These are phyloP conservation scores for Monsonia emarginata DNA, from an alignment of 441 rosid species.

Conservation along the genomic window DNA sequence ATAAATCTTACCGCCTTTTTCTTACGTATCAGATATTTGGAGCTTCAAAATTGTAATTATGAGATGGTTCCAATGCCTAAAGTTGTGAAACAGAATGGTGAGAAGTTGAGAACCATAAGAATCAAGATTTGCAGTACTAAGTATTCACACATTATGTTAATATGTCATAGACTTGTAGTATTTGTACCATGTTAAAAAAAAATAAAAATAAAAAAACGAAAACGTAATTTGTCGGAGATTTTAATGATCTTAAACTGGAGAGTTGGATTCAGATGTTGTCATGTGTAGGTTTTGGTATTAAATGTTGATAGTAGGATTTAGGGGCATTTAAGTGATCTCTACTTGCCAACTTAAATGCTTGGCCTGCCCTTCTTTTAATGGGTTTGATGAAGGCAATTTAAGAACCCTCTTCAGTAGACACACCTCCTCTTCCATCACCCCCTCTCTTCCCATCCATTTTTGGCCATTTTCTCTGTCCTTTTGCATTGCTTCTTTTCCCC, in stretches of 20 bases:
- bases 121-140: too few relatives aligned
- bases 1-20: too few relatives aligned
- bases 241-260: neutral
- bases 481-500: neutral
- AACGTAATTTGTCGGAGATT: neutral
- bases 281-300: slow-evolving; percentile 26
- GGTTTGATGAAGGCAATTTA: slow-evolving; percentile 33
- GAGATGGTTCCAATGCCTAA: too few relatives aligned
- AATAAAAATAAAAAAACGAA: too few relatives aligned
- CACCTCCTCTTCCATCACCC: slow-evolving; percentile 20
- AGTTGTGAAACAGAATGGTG: too few relatives aligned
- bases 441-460: neutral
- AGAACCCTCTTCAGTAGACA: slow-evolving; percentile 17
- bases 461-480: neutral
- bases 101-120: too few relatives aligned
- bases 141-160: too few relatives aligned
- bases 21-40: too few relatives aligned
- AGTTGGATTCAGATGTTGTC: slow-evolving; percentile 3
- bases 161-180: too few relatives aligned
- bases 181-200: too few relatives aligned
- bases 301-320: slow-evolving; percentile 22
- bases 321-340: slow-evolving; percentile 38
- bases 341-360: slow-evolving; percentile 45
- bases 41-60: too few relatives aligned
- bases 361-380: slow-evolving; percentile 39